Evolutionary conservation across 2,329 filamentous ascomycete species (phyloP).

Genomic region (Talaromyces piceae): DNA sequence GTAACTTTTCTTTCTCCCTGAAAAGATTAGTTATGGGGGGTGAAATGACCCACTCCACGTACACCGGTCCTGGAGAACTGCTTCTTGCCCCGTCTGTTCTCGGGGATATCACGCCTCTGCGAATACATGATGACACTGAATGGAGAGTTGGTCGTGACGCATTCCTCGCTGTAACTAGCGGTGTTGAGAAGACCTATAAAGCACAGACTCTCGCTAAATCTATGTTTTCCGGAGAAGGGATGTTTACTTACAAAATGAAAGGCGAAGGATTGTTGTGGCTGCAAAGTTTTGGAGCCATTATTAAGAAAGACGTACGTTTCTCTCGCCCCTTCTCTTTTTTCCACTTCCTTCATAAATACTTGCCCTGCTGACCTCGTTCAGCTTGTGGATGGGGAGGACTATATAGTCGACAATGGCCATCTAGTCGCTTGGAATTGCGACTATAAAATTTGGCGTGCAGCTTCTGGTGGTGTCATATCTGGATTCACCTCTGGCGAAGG

Average conservation of each 20-base stretch:
- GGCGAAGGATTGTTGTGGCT: constrained; percentile 81
- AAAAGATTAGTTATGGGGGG: constrained; percentile 85
- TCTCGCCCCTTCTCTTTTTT: not conserved
- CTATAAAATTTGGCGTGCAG: constrained; percentile 81
- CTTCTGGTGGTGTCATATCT: constrained; percentile 90
- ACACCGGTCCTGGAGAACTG: constrained; percentile 83
- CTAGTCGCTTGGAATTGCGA: constrained; percentile 96
- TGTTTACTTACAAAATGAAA: constrained; percentile 81
- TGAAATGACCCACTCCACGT: constrained; percentile 70
- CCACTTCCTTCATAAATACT: not conserved
- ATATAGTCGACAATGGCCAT: constrained; percentile 88
- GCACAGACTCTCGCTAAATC: constrained; percentile 79
- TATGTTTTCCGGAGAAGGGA: constrained; percentile 86
- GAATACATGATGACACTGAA: constrained; percentile 55
- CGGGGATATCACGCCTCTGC: constrained; percentile 78
- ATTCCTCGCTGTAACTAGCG: constrained; percentile 77
- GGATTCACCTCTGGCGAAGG: constrained; percentile 75
- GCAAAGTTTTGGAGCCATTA: constrained; percentile 88
- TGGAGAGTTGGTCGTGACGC: constrained; percentile 86
- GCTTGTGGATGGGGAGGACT: constrained; percentile 63
- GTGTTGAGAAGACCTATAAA: constrained; percentile 82
- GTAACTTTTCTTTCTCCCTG: constrained; percentile 73
- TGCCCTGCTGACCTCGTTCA: no score
- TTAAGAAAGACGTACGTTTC: constrained; percentile 75
- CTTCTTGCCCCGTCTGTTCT: constrained; percentile 72